Base-by-base conservation (phyloP, 202 grass and related monocot species). In the Digitaria exilis region DNA sequence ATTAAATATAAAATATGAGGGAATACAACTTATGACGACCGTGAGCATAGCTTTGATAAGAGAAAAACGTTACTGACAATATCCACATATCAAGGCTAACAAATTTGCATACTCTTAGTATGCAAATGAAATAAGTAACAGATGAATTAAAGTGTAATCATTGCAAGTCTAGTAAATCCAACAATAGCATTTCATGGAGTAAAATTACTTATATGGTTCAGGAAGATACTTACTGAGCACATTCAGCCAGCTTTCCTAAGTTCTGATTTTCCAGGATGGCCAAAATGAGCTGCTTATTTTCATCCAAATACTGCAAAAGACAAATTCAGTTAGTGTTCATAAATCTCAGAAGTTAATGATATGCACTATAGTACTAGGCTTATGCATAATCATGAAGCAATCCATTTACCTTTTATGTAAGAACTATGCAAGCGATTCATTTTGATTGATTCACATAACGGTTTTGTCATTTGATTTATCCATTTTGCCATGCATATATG, bases 261-360 rank as follows among this genome's bases (percentile, higher is more conserved):
- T 98, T 98, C 45, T 98, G 95, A 81, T 98, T 98, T 85, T 98
- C 95, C 73, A 98, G 83, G 73, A 98, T 98, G 77, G 95, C 95
- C 84, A 98, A 93, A 84, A 98, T 98, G 76, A 98, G 92, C 39
- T 98, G 96, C 68, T 98, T 98, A 76, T 98, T 98, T 88, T 98
- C 96, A 86, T 98, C 96, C 89, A 95, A 89, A 89, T 95, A 98
- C 96, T 98, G 90, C 84, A 89, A 72, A 54, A 84, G 57, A 59
- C 9, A n/a, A n/a, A 62, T 39, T 67, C 17, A 60, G 17, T 73
- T 7, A 73, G 16, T 77, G 25, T 32, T 43, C 64, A n/a, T 31
- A 31, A 29, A 64, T 17, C 50, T 58, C 18, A 18, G 9, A 76
- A 84, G 62, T 51, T 43, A 81, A 71, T 35, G 45, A 16, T 43